Conservation (phyloP, 2,329 filamentous ascomycete species). For the Exophiala viscosa region DNA sequence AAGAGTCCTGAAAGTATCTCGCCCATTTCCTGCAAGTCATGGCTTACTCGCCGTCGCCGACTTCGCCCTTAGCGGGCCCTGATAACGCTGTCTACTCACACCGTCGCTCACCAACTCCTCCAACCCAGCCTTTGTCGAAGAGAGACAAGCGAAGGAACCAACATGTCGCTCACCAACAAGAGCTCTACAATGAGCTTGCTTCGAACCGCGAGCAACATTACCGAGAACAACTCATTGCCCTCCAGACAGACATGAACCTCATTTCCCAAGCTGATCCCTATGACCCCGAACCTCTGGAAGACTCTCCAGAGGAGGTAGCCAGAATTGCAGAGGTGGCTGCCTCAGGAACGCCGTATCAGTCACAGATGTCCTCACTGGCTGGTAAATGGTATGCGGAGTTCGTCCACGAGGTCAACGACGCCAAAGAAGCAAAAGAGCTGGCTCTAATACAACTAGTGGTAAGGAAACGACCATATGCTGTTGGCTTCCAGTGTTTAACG, state of each 20-base stretch:
- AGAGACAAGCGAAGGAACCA: conserved; percentile 84
- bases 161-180: conserved; percentile 72
- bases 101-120: conserved; percentile 33
- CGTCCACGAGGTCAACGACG: conserved; percentile 79
- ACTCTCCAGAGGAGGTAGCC: conserved; percentile 62
- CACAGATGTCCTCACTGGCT: conserved; percentile 62
- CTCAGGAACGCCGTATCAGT: conserved; percentile 60
- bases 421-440: conserved; percentile 81
- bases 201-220: conserved; percentile 80
- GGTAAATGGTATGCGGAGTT: conserved; percentile 84
- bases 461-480: conserved; percentile 33
- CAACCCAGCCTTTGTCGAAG: conserved; percentile 62
- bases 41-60: conserved; percentile 40
- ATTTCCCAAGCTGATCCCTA: conserved; percentile 85
- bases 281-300: conserved; percentile 63
- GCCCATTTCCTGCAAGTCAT: conserved; percentile 26
- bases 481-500: neutral
- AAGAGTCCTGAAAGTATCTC: neutral
- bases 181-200: conserved; percentile 72
- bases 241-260: conserved; percentile 86
- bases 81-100: conserved; percentile 15
- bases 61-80: conserved; percentile 31
- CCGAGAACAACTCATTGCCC: conserved; percentile 80
- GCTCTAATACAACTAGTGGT: conserved; percentile 79
- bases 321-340: conserved; percentile 58